Conservation (phyloP, 176 grass and related monocot species). For the Coix lacrymajobi region DNA sequence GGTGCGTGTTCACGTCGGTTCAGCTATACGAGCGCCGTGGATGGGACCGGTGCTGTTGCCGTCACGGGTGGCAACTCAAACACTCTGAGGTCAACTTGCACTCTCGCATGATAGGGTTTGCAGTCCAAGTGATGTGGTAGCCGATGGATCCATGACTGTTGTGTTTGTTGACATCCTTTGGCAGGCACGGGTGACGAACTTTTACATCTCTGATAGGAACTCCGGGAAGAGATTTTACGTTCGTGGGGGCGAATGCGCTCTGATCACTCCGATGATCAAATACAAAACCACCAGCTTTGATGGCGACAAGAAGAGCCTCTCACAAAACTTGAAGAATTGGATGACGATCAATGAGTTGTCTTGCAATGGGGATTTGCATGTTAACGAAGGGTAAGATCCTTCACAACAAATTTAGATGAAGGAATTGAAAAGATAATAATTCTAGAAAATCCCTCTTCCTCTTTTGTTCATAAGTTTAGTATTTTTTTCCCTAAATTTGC, state of each 20-base stretch:
- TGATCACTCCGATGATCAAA: conserved; percentile 53
- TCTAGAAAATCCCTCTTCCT: no score
- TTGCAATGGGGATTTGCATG: conserved; percentile 17
- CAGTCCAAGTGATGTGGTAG: neutral
- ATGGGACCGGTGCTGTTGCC: conserved; percentile 34
- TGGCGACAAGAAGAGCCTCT: conserved; percentile 19
- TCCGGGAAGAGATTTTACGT: conserved; percentile 81
- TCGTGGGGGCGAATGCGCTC: conserved; percentile 53
- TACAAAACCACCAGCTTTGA: conserved; percentile 33
- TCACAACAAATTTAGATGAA: neutral
- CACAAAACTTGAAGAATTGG: conserved; percentile 44
- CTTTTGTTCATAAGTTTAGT: no score
- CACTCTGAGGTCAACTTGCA: conserved; percentile 52
- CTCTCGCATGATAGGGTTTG: neutral
- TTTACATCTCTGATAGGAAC: conserved; percentile 73
- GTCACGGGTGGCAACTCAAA: conserved; percentile 38
- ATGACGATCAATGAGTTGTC: conserved; percentile 37
- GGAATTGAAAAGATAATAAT: no score
- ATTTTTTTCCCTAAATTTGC: no score
- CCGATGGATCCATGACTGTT: neutral
- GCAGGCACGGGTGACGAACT: conserved; percentile 56
- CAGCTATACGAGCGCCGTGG: conserved; percentile 45
- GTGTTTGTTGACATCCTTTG: neutral
- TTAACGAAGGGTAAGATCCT: conserved; percentile 68
- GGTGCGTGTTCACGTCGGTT: conserved; percentile 72